These are phyloP conservation scores for Euclidium syriacum DNA, from an alignment of 345 rosid genomes.

Conservation along the genomic window DNA sequence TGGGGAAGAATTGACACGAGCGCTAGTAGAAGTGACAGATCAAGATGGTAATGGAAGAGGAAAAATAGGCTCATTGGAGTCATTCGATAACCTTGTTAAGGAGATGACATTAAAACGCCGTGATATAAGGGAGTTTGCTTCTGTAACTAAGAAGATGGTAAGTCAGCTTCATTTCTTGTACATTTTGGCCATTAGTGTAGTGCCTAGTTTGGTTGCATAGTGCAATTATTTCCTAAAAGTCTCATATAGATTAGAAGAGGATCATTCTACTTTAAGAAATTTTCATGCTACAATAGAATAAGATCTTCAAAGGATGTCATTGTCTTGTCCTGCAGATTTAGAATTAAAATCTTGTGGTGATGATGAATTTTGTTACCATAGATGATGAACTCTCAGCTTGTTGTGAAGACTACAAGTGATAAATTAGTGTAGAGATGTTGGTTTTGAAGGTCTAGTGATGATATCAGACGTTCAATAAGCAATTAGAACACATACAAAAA, in stretches of 20 bases:
- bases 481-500: not conserved
- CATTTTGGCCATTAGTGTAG: not conserved
- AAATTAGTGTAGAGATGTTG: not conserved
- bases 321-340: not conserved
- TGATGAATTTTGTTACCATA: not conserved
- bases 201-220: not conserved
- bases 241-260: not conserved
- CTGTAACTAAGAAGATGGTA: conserved; percentile 82
- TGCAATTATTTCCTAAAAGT: not conserved
- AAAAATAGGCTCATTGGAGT: conserved; percentile 40
- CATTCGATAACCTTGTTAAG: conserved; percentile 70
- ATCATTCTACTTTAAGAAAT: not conserved
- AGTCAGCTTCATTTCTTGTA: not conserved
- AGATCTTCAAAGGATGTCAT: no score
- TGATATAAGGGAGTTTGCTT: conserved; percentile 73
- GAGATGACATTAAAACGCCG: conserved; percentile 54
- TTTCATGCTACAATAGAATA: no score
- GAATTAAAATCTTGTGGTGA: not conserved
- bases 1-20: conserved; percentile 71
- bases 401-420: not conserved
- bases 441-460: not conserved
- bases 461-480: not conserved
- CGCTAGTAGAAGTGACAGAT: conserved; percentile 61
- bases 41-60: conserved; percentile 32
- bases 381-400: not conserved